Evolutionary conservation across 2,329 filamentous ascomycete genomes (phyloP).

Genomic region (Herpomyces periplanetae): DNA sequence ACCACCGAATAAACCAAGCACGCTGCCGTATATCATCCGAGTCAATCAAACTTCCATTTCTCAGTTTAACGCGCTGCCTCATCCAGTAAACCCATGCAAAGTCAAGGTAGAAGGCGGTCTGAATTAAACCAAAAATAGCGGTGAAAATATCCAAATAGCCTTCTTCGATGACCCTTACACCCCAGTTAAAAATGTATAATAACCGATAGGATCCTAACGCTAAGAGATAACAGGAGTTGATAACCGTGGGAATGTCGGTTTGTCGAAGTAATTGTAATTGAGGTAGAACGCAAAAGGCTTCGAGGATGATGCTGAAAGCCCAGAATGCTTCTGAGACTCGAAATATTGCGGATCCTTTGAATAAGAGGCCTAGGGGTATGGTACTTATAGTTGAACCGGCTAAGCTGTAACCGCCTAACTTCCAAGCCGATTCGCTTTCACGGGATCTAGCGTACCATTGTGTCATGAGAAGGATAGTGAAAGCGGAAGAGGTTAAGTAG

Average conservation of each 20-base stretch:
- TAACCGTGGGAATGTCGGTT: conserved; percentile 76
- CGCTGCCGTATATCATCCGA: conserved; percentile 45
- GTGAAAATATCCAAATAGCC: conserved; percentile 24
- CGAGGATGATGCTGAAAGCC: conserved; percentile 64
- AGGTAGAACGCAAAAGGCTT: conserved; percentile 58
- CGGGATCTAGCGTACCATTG: conserved; percentile 50
- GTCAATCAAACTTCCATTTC: conserved; percentile 54
- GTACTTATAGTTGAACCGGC: conserved; percentile 16
- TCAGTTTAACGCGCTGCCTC: conserved; percentile 65
- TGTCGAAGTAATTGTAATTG: conserved; percentile 69
- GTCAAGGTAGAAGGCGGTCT: conserved; percentile 61
- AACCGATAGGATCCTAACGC: conserved; percentile 54
- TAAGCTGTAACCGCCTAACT: conserved; percentile 30
- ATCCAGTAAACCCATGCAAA: conserved; percentile 94
- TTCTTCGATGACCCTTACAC: conserved; percentile 22
- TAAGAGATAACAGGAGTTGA: conserved; percentile 80
- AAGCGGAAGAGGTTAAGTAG: conserved; percentile 46
- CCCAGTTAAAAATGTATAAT: conserved; percentile 74
- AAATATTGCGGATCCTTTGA: conserved; percentile 3
- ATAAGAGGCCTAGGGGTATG: conserved; percentile 4
- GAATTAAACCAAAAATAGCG: conserved; percentile 50
- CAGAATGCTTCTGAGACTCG: conserved; percentile 23
- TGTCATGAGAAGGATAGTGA: conserved; percentile 60
- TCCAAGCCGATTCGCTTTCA: conserved; percentile 75
- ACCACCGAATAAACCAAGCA: no score